These are phyloP conservation scores for Tetraselmis striata DNA, from an alignment of 139 green algal genomes.

Conservation along the genomic window DNA sequence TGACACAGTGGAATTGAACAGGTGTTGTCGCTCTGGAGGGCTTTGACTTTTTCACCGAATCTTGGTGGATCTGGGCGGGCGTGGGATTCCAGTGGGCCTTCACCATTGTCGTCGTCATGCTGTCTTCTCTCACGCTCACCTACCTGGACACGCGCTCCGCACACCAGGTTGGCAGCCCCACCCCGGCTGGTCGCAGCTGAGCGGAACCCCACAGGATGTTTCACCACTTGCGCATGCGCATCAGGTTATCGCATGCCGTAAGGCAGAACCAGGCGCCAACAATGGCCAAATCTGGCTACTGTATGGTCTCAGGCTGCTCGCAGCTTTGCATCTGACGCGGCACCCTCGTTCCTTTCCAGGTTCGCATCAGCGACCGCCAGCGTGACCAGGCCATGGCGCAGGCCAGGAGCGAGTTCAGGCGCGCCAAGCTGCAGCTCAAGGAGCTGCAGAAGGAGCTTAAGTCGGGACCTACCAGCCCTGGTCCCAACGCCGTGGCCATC, in stretches of 20 bases:
- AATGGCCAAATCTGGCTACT: too few species aligned
- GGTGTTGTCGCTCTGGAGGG: slow-evolving; percentile 18
- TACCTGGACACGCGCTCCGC: slow-evolving; percentile 17
- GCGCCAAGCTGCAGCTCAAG: background rate
- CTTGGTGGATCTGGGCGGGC: slow-evolving; percentile 51
- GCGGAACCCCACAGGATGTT: slow-evolving; percentile 6
- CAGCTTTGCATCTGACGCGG: too few species aligned
- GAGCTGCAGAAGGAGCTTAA: slow-evolving; percentile 13
- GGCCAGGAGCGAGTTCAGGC: background rate
- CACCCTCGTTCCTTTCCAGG: too few species aligned
- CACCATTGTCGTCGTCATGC: slow-evolving; percentile 19
- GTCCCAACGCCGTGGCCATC: background rate
- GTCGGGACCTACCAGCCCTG: background rate
- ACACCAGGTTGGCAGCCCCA: slow-evolving; percentile 1
- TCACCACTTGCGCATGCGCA: too few species aligned
- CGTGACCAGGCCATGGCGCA: background rate
- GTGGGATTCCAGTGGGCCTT: slow-evolving; percentile 28
- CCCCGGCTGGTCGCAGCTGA: background rate
- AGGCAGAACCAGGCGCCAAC: too few species aligned
- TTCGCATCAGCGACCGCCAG: background rate
- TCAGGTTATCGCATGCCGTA: too few species aligned
- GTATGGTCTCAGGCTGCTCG: too few species aligned
- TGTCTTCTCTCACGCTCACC: slow-evolving; percentile 28
- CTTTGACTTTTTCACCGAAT: slow-evolving; percentile 50
- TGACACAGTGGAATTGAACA: too few species aligned